phyloP scores from a whole-genome alignment of 257 asterid genomes.

The Fraxinus pennsylvanica region DNA sequence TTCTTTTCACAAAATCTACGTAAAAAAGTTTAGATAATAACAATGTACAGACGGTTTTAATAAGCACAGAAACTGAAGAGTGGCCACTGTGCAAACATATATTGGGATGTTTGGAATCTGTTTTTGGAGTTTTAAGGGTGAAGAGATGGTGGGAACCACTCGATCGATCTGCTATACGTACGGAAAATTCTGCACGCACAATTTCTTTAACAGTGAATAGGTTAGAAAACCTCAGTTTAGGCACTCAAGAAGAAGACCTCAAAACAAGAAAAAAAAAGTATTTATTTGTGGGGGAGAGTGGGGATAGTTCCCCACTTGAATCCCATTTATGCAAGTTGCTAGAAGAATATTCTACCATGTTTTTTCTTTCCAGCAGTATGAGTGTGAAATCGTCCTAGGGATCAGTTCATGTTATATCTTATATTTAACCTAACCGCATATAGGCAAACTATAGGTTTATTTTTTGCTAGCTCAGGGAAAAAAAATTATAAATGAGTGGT shows the following conservation, averaged over 20 bases:
- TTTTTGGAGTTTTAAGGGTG: background rate
- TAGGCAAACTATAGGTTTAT: too few species aligned
- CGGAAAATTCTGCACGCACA: background rate
- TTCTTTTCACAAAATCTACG: too few species aligned
- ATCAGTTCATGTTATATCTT: slow-evolving; percentile 3
- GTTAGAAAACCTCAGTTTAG: background rate
- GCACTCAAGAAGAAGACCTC: slow-evolving; percentile 23
- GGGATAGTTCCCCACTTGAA: slow-evolving; percentile 43
- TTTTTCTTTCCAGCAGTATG: background rate
- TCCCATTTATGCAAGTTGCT: slow-evolving; percentile 21
- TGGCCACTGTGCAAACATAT: slow-evolving; percentile 15
- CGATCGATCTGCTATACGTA: background rate
- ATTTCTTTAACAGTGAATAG: slow-evolving; percentile 1
- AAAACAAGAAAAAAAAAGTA: background rate
- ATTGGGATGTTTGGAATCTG: slow-evolving; percentile 15
- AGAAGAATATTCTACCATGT: background rate
- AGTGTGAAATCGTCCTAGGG: slow-evolving; percentile 13
- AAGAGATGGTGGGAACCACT: background rate
- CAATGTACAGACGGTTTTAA: too few species aligned
- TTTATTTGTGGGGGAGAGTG: background rate
- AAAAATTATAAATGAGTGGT: too few species aligned
- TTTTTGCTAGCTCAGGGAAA: too few species aligned
- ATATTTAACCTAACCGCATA: too few species aligned
- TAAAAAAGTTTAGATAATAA: too few species aligned
- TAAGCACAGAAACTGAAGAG: too few species aligned